phyloP scores from a whole-genome alignment of 192 early-diverging fungal species.

The Umbelopsis sp. region DNA sequence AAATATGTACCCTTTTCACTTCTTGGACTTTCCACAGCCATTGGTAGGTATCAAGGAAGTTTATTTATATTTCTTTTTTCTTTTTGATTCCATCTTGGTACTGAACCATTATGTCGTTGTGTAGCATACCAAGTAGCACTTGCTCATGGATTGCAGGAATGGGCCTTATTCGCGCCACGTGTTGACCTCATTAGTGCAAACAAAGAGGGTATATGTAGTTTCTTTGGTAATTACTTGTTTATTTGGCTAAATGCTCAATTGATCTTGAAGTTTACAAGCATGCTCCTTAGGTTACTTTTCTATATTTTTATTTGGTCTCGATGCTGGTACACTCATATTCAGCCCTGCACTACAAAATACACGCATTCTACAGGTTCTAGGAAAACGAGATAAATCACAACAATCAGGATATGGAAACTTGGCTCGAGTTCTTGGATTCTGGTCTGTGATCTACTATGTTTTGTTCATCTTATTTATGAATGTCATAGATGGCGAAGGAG shows the following conservation, averaged over 20 bases:
- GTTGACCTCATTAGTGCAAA: constrained; percentile 77
- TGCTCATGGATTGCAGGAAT: constrained; percentile 63
- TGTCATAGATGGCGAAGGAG: constrained; percentile 46
- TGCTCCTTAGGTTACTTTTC: constrained; percentile 69
- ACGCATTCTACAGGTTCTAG: neutral
- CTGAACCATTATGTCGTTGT: neutral
- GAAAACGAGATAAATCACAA: constrained; percentile 8
- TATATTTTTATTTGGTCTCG: constrained; percentile 79
- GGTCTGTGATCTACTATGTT: neutral
- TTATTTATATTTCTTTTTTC: neutral
- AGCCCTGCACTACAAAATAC: constrained; percentile 29
- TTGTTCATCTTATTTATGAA: neutral
- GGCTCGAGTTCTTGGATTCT: neutral
- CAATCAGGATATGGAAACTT: constrained; percentile 38
- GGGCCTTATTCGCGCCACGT: constrained; percentile 76
- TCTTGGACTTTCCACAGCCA: constrained; percentile 49
- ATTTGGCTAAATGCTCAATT: neutral
- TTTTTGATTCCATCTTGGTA: neutral
- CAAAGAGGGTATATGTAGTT: constrained; percentile 87
- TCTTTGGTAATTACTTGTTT: constrained; percentile 53
- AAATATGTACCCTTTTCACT: constrained; percentile 59
- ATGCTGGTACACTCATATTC: constrained; percentile 67
- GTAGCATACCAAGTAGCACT: constrained; percentile 67
- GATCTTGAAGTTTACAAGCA: neutral
- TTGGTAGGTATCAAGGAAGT: constrained; percentile 36